phyloP scores from a whole-genome alignment of 2,329 filamentous ascomycete species.

The Aspergillus udagawae region DNA sequence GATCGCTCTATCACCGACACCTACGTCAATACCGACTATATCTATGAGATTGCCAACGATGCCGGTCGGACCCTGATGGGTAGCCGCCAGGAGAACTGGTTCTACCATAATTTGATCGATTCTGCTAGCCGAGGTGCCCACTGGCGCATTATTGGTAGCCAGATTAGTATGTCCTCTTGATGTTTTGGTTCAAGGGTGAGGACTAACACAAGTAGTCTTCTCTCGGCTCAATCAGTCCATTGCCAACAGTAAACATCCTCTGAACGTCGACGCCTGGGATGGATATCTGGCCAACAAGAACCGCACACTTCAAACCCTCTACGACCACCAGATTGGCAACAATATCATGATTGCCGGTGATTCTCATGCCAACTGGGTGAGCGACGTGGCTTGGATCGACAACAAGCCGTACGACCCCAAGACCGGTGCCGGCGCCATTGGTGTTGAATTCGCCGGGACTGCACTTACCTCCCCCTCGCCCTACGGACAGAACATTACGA shows the following conservation, averaged over 20 bases:
- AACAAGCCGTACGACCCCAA: constrained; percentile 47
- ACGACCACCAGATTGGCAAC: constrained; percentile 65
- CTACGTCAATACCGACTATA: constrained; percentile 60
- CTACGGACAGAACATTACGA: constrained; percentile 54
- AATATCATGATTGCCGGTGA: constrained; percentile 71
- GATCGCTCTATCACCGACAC: constrained; percentile 61
- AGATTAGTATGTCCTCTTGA: constrained; percentile 44
- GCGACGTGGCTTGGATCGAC: constrained; percentile 57
- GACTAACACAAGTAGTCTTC: constrained; percentile 1
- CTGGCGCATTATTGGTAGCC: constrained; percentile 69
- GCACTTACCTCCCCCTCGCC: constrained; percentile 60
- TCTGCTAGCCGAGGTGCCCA: constrained; percentile 62
- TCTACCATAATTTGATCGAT: constrained; percentile 57
- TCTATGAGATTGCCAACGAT: constrained; percentile 61
- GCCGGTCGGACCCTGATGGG: constrained; percentile 68
- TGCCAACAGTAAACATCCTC: constrained; percentile 31
- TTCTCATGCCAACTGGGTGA: constrained; percentile 63
- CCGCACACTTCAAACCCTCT: constrained; percentile 63
- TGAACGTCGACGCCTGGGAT: constrained; percentile 59
- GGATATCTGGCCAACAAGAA: constrained; percentile 69
- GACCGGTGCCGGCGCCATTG: constrained; percentile 55
- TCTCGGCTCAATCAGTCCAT: constrained; percentile 18
- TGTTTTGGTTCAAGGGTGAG: constrained; percentile 2
- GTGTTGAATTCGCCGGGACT: constrained; percentile 63
- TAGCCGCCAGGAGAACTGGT: constrained; percentile 68